Conservation (phyloP, 441 rosid species). For the Arabidopsis lyrata region DNA sequence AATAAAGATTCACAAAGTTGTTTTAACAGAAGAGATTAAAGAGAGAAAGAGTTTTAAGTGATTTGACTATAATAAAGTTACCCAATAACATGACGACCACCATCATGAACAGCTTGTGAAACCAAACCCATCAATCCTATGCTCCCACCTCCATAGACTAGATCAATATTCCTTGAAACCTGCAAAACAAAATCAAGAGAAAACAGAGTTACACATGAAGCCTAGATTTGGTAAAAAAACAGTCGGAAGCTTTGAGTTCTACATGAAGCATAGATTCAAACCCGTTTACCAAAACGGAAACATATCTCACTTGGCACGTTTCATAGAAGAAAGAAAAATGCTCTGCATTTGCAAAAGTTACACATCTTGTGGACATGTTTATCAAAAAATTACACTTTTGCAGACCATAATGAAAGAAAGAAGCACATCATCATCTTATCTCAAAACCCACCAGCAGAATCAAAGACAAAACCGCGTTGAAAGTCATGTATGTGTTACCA, state of each 20-base stretch:
- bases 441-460: slow-evolving; percentile 10
- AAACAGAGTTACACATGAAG: slow-evolving; percentile 35
- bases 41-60: slow-evolving; percentile 1
- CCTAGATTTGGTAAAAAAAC: slow-evolving; percentile 15
- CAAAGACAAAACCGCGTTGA: slow-evolving; percentile 8
- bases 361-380: slow-evolving; percentile 22
- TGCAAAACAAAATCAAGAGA: slow-evolving; percentile 30
- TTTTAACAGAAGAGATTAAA: slow-evolving; percentile 3
- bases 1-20: neutral
- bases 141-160: slow-evolving; percentile 79
- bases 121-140: slow-evolving; percentile 73
- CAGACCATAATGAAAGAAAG: slow-evolving; percentile 22
- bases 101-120: slow-evolving; percentile 67
- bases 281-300: slow-evolving; percentile 21
- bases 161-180: slow-evolving; percentile 63
- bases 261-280: slow-evolving; percentile 12
- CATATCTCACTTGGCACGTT: slow-evolving; percentile 18
- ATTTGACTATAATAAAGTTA: slow-evolving; percentile 29
- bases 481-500: slow-evolving; percentile 58
- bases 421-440: slow-evolving; percentile 5
- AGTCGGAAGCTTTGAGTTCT: slow-evolving; percentile 11
- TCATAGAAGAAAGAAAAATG: slow-evolving; percentile 22
- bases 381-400: neutral
- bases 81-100: slow-evolving; percentile 77
- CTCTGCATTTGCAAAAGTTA: slow-evolving; percentile 29